Conservation (phyloP, 306 rosid species). For the Dalbergia oliveri region DNA sequence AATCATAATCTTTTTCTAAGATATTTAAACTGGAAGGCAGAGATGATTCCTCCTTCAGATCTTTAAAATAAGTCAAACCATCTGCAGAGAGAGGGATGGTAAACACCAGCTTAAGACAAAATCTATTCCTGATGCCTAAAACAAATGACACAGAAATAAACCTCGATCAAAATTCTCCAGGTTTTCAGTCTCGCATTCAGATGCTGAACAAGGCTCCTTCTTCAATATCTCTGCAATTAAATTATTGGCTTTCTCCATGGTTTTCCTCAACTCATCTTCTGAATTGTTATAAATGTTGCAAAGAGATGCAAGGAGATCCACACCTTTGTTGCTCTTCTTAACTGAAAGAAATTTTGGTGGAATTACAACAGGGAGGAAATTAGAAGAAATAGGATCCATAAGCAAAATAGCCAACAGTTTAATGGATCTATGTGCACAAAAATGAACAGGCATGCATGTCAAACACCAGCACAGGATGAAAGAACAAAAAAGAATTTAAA, state of each 20-base stretch:
- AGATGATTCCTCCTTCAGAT: conserved; percentile 75
- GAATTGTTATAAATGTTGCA: conserved; percentile 79
- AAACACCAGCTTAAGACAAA: conserved; percentile 27
- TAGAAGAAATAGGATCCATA: conserved; percentile 11
- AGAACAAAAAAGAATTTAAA: conserved; percentile 28
- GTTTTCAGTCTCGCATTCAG: conserved; percentile 76
- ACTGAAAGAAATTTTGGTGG: conserved; percentile 56
- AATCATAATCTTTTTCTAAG: conserved; percentile 81
- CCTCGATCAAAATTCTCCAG: conserved; percentile 82
- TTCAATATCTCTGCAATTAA: conserved; percentile 79
- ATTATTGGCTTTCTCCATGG: conserved; percentile 82
- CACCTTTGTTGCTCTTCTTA: conserved; percentile 74
- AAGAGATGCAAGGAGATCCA: conserved; percentile 89
- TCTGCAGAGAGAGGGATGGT: conserved; percentile 58
- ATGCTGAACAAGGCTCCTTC: conserved; percentile 75
- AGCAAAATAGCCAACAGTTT: conserved; percentile 1
- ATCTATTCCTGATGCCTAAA: conserved; percentile 4
- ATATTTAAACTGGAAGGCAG: conserved; percentile 67
- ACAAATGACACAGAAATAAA: conserved; percentile 37
- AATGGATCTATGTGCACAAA: conserved; percentile 3
- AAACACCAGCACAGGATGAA: not conserved
- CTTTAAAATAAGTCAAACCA: conserved; percentile 86
- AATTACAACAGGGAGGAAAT: conserved; percentile 43
- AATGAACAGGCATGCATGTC: conserved; percentile 2
- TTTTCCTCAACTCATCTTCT: conserved; percentile 86